A percentile compares a stretch with the other conserved stretches of the same genome.
Evolutionary conservation across 495 filamentous ascomycete genomes (phyloP).

Genomic region (Zalerion maritima): DNA sequence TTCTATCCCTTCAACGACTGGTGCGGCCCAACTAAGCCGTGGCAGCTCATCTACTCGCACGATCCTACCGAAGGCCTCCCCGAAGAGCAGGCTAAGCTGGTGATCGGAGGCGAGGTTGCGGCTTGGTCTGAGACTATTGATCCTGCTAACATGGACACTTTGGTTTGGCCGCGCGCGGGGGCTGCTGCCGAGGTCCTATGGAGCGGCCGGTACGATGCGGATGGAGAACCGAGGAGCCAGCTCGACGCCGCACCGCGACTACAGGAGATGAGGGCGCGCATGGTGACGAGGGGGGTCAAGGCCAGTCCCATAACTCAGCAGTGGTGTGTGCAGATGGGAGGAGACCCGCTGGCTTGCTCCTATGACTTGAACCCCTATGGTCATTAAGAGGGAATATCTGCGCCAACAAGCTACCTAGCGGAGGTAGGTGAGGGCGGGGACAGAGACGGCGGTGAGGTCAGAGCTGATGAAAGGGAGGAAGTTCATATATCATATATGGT

Average conservation of each 20-base stretch:
- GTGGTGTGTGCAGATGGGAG: slow-evolving; percentile 40
- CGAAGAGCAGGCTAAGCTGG: slow-evolving; percentile 38
- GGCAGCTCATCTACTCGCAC: slow-evolving; percentile 65
- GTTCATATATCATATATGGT: too few species aligned
- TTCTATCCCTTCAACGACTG: slow-evolving; percentile 63
- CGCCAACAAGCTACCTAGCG: too few species aligned
- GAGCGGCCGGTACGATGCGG: slow-evolving; percentile 46
- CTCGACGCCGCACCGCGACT: slow-evolving; percentile 48
- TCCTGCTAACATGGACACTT: slow-evolving; percentile 46
- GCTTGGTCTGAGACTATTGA: slow-evolving; percentile 73
- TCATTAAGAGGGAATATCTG: too few species aligned
- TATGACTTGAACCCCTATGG: too few species aligned
- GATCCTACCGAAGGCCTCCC: slow-evolving; percentile 51
- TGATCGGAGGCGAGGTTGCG: slow-evolving; percentile 63
- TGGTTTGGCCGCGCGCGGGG: slow-evolving; percentile 60
- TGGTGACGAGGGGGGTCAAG: slow-evolving; percentile 49
- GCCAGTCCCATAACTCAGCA: too few species aligned
- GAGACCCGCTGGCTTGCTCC: too few species aligned
- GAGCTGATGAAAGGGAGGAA: background rate
- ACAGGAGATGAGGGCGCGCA: slow-evolving; percentile 54
- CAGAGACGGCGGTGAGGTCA: background rate
- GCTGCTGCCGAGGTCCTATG: slow-evolving; percentile 66
- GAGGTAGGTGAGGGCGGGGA: too few species aligned
- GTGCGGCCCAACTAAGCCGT: slow-evolving; percentile 58
- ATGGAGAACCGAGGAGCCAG: slow-evolving; percentile 49